Conservation (phyloP, 2,329 filamentous ascomycete species). For the Endoconidiophora laricicola region DNA sequence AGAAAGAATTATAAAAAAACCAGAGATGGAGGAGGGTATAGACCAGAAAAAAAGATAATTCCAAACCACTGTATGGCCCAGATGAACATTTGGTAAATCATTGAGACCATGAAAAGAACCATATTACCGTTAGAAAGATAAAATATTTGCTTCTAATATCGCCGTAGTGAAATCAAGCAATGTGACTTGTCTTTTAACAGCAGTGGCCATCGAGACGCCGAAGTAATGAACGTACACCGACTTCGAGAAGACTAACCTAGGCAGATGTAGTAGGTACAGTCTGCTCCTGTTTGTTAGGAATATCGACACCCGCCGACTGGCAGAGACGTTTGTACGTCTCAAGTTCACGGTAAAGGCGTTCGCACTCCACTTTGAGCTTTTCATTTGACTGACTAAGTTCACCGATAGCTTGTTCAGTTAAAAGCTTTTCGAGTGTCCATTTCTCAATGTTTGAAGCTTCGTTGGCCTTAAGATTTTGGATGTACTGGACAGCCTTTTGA, state of each 20-base stretch:
- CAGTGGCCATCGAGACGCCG: too few species aligned
- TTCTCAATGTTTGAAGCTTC: conserved; percentile 89
- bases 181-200: too few species aligned
- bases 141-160: too few species aligned
- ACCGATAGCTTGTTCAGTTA: conserved; percentile 75
- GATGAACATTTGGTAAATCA: too few species aligned
- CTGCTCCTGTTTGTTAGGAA: conserved; percentile 12
- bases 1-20: neutral
- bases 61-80: neutral
- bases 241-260: neutral
- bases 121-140: too few species aligned
- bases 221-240: too few species aligned
- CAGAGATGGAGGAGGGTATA: neutral
- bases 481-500: conserved; percentile 84
- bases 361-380: conserved; percentile 67
- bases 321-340: conserved; percentile 63
- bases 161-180: too few species aligned
- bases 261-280: neutral
- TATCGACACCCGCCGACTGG: conserved; percentile 39
- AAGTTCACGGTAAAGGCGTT: conserved; percentile 59
- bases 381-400: conserved; percentile 79
- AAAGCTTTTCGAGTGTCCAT: conserved; percentile 78
- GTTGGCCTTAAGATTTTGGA: conserved; percentile 85
- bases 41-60: neutral
- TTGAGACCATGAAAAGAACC: too few species aligned